Conservation (phyloP, 495 filamentous ascomycete species). For the Podospora conica region DNA sequence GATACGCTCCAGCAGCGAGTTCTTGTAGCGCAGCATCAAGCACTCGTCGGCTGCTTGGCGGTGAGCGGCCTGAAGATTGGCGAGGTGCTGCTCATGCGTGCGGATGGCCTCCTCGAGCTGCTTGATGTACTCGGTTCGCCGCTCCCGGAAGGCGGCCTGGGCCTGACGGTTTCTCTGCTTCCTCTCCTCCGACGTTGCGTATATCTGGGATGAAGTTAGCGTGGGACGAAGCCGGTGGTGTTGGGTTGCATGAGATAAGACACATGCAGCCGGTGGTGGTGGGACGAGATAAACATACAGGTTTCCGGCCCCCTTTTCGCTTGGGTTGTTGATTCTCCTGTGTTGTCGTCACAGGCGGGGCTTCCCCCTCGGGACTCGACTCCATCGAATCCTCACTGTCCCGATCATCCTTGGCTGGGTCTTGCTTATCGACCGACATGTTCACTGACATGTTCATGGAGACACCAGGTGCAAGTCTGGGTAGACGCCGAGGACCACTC, state of each 20-base stretch:
- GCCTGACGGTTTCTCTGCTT: conserved; percentile 98
- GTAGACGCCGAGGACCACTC: not conserved
- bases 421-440: conserved; percentile 56
- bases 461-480: not conserved
- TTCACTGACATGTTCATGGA: conserved; percentile 47
- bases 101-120: conserved; percentile 97
- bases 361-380: conserved; percentile 48
- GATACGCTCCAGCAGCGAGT: conserved; percentile 91
- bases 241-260: not conserved
- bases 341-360: conserved; percentile 28
- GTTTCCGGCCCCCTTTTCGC: conserved; percentile 94
- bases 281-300: conserved; percentile 55
- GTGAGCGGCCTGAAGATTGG: conserved; percentile 88
- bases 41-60: conserved; percentile 95
- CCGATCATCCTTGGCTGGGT: conserved; percentile 37
- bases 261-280: not conserved
- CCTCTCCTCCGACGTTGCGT: conserved; percentile 95
- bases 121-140: conserved; percentile 98
- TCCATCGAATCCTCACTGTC: conserved; percentile 50
- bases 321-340: conserved; percentile 56
- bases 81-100: conserved; percentile 88
- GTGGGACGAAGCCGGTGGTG: conserved; percentile 4
- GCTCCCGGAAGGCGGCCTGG: conserved; percentile 93
- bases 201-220: conserved; percentile 58
- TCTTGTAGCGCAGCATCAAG: conserved; percentile 97